Percentiles rank a stretch among this genome's conserved stretches.
These are phyloP conservation scores for Plasmodium inui DNA, from an alignment of 169 alveolate species.

Conservation along the genomic window DNA sequence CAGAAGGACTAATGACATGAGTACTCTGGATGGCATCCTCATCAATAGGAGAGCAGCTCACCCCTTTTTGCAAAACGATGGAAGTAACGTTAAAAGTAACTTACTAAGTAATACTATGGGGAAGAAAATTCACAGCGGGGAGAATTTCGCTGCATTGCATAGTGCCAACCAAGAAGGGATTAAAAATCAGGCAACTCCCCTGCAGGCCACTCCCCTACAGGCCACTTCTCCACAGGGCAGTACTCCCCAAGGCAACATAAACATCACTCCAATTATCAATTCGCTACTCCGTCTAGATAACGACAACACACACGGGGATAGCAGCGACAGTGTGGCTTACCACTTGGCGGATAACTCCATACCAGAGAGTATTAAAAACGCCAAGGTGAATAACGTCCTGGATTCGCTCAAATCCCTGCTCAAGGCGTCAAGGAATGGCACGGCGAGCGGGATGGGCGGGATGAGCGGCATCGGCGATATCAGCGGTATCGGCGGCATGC, in stretches of 20 bases:
- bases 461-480: not conserved
- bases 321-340: not conserved
- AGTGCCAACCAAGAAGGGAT: not conserved
- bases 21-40: not conserved
- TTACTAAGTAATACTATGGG: not conserved
- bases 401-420: slow-evolving; percentile 59
- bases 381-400: slow-evolving; percentile 60
- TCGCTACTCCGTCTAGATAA: slow-evolving; percentile 48
- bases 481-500: not conserved
- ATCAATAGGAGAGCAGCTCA: not conserved
- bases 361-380: slow-evolving; percentile 50
- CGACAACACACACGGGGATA: slow-evolving; percentile 17
- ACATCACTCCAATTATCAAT: slow-evolving; percentile 59
- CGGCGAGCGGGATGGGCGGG: not conserved
- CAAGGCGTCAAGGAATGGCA: slow-evolving; percentile 48
- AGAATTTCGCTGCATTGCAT: not conserved
- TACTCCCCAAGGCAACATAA: slow-evolving; percentile 28
- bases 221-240: too few species aligned
- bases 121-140: not conserved
- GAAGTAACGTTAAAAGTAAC: not conserved
- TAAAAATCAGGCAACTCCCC: not conserved
- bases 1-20: not conserved
- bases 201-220: too few species aligned
- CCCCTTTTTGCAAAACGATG: not conserved
- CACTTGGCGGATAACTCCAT: not conserved